Conservation (phyloP, 345 rosid genomes). For the Streptanthus diversifolius region DNA sequence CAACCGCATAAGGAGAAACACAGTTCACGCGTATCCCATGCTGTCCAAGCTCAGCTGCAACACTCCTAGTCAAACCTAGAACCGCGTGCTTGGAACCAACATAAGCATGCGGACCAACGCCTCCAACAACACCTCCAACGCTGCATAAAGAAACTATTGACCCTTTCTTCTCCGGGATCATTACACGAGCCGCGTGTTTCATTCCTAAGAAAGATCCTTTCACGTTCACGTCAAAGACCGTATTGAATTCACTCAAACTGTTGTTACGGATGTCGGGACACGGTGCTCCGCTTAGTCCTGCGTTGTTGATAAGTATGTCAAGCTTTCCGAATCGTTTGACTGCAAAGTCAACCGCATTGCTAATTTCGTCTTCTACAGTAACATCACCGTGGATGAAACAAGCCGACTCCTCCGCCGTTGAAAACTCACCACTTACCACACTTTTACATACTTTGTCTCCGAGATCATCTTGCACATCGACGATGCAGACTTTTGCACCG, state of each 20-base stretch:
- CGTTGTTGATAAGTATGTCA: conserved; percentile 80
- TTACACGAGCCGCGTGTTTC: conserved; percentile 86
- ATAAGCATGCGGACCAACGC: conserved; percentile 79
- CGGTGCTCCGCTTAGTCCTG: conserved; percentile 62
- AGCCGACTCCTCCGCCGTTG: conserved; percentile 1
- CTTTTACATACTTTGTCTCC: conserved; percentile 46
- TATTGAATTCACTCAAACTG: conserved; percentile 50
- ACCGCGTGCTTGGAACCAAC: conserved; percentile 85
- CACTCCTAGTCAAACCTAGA: conserved; percentile 65
- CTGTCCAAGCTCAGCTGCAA: conserved; percentile 89
- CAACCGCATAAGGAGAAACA: conserved; percentile 78
- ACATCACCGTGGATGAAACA: conserved; percentile 74
- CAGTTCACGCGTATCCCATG: conserved; percentile 92
- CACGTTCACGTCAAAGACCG: conserved; percentile 69
- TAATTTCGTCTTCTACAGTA: conserved; percentile 57
- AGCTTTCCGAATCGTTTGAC: conserved; percentile 58
- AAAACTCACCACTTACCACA: conserved; percentile 39
- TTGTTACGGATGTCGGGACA: conserved; percentile 61
- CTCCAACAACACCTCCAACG: conserved; percentile 53
- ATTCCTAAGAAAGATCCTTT: conserved; percentile 78
- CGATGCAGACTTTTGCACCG: conserved; percentile 73
- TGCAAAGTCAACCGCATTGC: conserved; percentile 55
- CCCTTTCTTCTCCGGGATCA: conserved; percentile 68
- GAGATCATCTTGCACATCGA: conserved; percentile 62
- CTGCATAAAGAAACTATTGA: conserved; percentile 63